Base-by-base conservation (phyloP, 768 basidiomycete species). In the Saitozyma podzolica region DNA sequence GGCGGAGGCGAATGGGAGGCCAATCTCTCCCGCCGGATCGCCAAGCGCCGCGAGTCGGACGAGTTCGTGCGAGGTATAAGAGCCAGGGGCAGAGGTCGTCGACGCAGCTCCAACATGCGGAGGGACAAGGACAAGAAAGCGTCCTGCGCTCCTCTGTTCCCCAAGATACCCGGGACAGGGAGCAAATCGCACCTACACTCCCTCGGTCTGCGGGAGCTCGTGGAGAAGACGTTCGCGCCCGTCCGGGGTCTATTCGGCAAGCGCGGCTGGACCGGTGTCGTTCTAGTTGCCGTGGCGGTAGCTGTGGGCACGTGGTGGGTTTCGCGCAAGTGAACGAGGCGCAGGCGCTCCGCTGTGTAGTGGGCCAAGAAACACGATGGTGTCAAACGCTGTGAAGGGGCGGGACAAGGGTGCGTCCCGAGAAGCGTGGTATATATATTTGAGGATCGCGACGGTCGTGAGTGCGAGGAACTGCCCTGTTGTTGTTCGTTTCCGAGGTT, bases 1-100 rank as follows among this genome's bases (percentile, higher is more conserved):
- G 74, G 69, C 4, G 70, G 72, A n/a, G 74, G 13, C 45, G 74
- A 76, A 52, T 76, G 74, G 74, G 74, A 76, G 65, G 74, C 74
- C 0, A 66, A 58, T 8, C 58, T 76, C 6, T 66, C 64, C 10
- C 53, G 74, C 19, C 62, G 74, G 16, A 49, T 76, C 7, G 74
- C 74, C 3, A 65, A 69, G 50, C 62, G 73, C 29, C 61, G 69
- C 39, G 66, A 70, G 42, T 10, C 39, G 17, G 13, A 29, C 17
- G 17, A 52, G 7, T 11, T 52, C 17, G 20, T 48, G 2, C 51
- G 17, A 52, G 19, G n/a, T 9, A 45, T 17, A 42, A 16, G 14
- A 29, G 16, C 39, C 9, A 45, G 20, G 45, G 8, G 52, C 50
- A 37, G 52, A 20, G 20, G 54, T 29, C 19, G 11, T 14, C 17